Percentiles rank a stretch among this genome's conserved stretches.
Conservation (phyloP, 768 basidiomycete genomes). For the Mycena epipterygia region DNA sequence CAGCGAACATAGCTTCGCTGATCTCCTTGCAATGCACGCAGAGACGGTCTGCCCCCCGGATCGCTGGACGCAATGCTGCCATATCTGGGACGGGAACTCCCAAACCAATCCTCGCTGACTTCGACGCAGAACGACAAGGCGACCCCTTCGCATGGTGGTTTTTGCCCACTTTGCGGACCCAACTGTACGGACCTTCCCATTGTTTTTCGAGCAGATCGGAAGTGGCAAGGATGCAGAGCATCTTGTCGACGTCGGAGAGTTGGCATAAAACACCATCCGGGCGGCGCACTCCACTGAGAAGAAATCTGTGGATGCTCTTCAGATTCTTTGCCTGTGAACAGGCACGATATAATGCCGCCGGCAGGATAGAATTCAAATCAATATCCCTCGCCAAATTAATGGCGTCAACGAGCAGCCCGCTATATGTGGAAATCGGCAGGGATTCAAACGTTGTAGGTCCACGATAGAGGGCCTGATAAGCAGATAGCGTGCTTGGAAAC, state of each 20-base stretch:
- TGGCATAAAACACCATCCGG: background rate
- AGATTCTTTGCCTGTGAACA: background rate
- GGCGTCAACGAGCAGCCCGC: background rate
- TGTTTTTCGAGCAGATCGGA: background rate
- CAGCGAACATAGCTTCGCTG: background rate
- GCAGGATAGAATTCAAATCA: conserved; percentile 5
- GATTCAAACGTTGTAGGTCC: background rate
- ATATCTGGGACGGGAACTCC: background rate
- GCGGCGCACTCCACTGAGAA: background rate
- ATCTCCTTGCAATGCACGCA: background rate
- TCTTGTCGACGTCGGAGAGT: background rate
- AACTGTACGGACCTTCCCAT: background rate
- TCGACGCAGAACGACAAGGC: background rate
- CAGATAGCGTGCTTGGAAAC: background rate
- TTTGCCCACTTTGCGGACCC: background rate
- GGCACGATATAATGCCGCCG: background rate
- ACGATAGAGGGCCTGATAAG: background rate
- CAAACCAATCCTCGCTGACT: background rate
- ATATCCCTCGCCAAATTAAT: conserved; percentile 1
- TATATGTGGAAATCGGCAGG: background rate
- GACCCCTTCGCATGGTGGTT: background rate
- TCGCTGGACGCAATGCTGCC: background rate
- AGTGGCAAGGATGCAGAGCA: conserved; percentile 5
- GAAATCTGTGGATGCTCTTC: background rate
- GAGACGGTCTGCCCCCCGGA: background rate